Evolutionary conservation across 208 protist genomes (phyloP), one percentile per base, ranked within the genome.

Genomic region (Wallacemonas sp.): DNA sequence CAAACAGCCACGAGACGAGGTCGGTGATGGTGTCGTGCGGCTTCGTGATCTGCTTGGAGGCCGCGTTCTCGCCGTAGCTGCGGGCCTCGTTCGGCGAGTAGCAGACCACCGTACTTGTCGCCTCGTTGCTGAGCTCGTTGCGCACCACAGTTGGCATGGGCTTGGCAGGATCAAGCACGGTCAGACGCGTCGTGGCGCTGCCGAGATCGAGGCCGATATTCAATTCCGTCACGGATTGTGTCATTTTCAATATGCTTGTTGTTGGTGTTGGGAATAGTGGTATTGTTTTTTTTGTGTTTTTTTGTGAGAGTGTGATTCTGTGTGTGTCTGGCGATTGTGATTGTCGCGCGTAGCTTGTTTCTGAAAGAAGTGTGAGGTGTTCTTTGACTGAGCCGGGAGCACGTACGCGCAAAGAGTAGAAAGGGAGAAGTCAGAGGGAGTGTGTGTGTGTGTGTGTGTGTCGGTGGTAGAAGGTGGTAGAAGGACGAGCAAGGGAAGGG

Each of bases 61-160:
- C 66, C 1, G 83, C 87, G 45, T 74, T 83, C 68, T 93, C 87
- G 49, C 87, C 87, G 46, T 81, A 87, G 44, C 67, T 67, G 59
- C 87, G 83, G 5, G 77, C 67, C 54, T 89, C 79, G 33, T 78
- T 77, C 25, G 67, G 16, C 39, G 62, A 69, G 61, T 81, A 93
- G 62, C 67, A 83, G 4, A 89, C 79, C 11, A 81, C 67, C 14
- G 82, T 89, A 52, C 61, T 70, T 2, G 87, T 93, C 1, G 76
- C 62, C 63, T 93, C 87, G 65, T 90, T 88, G 62, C 82, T 82
- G 23, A 93, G 72, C 29, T 74, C 65, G 57, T 93, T 93, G 67
- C 83, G 82, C 1, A 93, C 59, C 14, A 91, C 81, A 11, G 48
- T 72, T 1, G 87, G 87, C 87, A 93, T 93, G 18, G 65, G 75